Base-by-base conservation (phyloP, 129 eudicot species). In the Logfia minima region DNA sequence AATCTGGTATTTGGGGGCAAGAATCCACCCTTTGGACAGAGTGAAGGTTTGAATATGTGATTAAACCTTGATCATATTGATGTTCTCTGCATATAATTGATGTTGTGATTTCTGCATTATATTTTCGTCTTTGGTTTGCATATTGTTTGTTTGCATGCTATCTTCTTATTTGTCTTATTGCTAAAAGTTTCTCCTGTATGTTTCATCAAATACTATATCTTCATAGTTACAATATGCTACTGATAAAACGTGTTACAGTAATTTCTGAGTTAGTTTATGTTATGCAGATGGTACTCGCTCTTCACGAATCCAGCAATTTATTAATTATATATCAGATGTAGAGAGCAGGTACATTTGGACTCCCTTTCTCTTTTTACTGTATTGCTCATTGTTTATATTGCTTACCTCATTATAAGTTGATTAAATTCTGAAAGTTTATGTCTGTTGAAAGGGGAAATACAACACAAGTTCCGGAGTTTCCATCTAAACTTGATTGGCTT, bases 401-500 rank as follows among this genome's bases (percentile, higher is more conserved):
- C 13, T 41, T 10, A 41, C 48, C 13, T 9, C 14, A 41, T 8
- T 9, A 9, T 39, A 41, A 41, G 13, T 41, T 41, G 48, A 41
- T 79, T 32, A 45, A 39, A 37, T 37, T 17, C 26, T 90, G 71
- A 59, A 31, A 10, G 23, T 52, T 77, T 71, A 28, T 70, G n/a
- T 80, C n/a, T 72, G 58, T 48, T 77, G 21, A 21, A 69, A 94
- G 99, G 83, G 87, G 81, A 80, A 81, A 67, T 67, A 79, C 96
- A 14, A 60, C 88, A 62, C 66, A 71, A 63, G 99, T 94, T 75
- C 97, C 99, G 9, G 99, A 94, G 83, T 94, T 94, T 84, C 99
- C 97, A 13, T 81, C 97, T 73, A 85, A 85, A 81, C 97, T 94
- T 83, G 99, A 94, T 79, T 94, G 99, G 99, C 85, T 94, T 66